Percentiles rank a stretch among this genome's conserved stretches.
These are phyloP conservation scores for Fonsecaea pugnacius DNA, from an alignment of 2,329 filamentous ascomycete species.

Conservation along the genomic window DNA sequence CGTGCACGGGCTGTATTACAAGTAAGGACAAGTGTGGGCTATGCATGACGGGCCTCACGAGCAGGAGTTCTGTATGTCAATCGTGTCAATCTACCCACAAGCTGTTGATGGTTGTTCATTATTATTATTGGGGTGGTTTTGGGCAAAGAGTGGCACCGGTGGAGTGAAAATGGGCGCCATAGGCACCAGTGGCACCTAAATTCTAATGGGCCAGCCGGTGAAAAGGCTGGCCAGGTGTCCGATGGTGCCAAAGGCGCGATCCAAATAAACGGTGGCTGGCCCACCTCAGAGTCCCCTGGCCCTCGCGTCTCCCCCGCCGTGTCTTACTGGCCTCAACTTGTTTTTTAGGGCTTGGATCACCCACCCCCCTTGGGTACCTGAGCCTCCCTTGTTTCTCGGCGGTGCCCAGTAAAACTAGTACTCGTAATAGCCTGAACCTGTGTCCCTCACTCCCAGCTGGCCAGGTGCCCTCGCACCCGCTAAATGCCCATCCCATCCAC, in stretches of 20 bases:
- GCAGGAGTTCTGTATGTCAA: background rate
- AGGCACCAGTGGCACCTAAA: background rate
- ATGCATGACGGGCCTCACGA: background rate
- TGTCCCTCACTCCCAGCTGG: background rate
- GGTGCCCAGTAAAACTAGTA: background rate
- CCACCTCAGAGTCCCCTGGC: background rate
- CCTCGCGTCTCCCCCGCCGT: background rate
- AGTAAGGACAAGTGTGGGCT: background rate
- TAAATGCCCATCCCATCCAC: background rate
- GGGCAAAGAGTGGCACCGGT: background rate
- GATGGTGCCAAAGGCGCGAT: background rate
- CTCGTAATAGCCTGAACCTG: background rate
- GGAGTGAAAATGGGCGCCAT: background rate
- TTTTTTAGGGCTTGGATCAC: background rate
- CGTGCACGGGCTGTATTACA: background rate
- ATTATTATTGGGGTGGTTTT: constrained; percentile 3
- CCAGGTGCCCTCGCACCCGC: background rate
- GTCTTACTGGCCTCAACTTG: background rate
- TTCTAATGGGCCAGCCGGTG: background rate
- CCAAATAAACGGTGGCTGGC: background rate
- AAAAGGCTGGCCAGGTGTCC: background rate
- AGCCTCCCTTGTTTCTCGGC: background rate
- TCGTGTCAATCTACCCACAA: background rate
- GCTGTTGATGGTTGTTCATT: background rate
- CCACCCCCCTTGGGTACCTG: background rate